Evolutionary conservation across 495 filamentous ascomycete species (phyloP).

Genomic region (Penicillium maclennaniae): DNA sequence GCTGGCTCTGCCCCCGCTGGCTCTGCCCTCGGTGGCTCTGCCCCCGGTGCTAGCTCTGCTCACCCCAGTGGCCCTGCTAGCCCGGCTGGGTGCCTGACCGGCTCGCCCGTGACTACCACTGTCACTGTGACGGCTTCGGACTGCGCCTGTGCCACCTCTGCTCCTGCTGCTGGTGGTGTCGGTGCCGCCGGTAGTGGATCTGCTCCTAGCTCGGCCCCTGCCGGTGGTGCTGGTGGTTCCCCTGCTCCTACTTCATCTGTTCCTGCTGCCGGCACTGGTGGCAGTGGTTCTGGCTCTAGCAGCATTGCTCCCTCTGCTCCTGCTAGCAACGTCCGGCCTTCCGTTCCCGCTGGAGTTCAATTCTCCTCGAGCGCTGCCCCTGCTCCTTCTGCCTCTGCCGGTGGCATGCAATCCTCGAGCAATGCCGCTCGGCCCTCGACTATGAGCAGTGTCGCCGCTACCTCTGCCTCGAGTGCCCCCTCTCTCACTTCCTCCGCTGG

Average conservation of each 20-base stretch:
- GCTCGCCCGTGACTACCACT: slow-evolving; percentile 13
- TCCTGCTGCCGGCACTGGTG: neutral
- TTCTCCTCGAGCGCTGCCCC: neutral
- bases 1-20: neutral
- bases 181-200: neutral
- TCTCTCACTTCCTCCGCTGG: slow-evolving; percentile 1
- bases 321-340: neutral
- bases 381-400: slow-evolving; percentile 5
- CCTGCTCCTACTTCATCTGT: neutral
- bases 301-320: neutral
- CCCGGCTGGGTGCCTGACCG: slow-evolving; percentile 6
- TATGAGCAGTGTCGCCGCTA: neutral
- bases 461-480: neutral
- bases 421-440: neutral
- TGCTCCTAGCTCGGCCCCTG: neutral
- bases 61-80: slow-evolving; percentile 4
- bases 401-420: neutral
- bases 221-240: neutral
- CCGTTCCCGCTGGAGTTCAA: slow-evolving; percentile 1
- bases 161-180: slow-evolving; percentile 8
- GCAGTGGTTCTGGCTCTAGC: too few relatives aligned
- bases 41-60: slow-evolving; percentile 3
- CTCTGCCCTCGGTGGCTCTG: neutral
- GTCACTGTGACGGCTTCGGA: slow-evolving; percentile 24
- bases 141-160: slow-evolving; percentile 15